Conservation (phyloP, 2,329 filamentous ascomycete species). For the Purpureocillium takamizusanense region DNA sequence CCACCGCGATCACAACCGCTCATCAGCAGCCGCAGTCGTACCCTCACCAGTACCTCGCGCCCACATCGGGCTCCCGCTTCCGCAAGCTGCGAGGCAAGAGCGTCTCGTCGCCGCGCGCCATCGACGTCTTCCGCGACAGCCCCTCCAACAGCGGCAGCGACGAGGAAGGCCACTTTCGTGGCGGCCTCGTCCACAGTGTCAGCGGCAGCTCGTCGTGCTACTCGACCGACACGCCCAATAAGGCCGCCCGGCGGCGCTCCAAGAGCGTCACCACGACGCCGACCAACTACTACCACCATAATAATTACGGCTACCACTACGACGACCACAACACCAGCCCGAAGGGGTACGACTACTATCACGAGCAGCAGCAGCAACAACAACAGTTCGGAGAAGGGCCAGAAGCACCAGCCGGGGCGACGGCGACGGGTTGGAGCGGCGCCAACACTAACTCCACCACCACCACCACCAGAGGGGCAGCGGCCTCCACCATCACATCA, state of each 20-base stretch:
- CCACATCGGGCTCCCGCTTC: constrained; percentile 18
- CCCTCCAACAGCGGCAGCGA: not conserved
- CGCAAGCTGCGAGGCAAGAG: constrained; percentile 25
- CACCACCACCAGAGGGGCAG: no score
- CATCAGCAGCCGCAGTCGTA: not conserved
- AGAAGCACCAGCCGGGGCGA: no score
- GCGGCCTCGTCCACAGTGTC: constrained; percentile 5
- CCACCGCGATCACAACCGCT: no score
- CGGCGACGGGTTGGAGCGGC: no score
- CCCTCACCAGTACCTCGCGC: constrained; percentile 1
- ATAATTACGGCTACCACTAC: constrained; percentile 6
- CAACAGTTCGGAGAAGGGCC: no score
- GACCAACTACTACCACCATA: constrained; percentile 8
- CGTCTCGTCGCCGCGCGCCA: constrained; percentile 18
- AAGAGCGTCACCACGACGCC: constrained; percentile 14
- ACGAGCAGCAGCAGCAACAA: no score
- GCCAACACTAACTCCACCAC: no score
- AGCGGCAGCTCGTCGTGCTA: constrained; percentile 1
- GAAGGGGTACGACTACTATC: no score
- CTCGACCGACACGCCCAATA: constrained; percentile 4
- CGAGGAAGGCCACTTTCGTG: not conserved
- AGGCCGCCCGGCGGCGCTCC: constrained; percentile 13
- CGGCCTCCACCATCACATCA: no score
- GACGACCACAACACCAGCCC: no score
- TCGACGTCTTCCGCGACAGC: constrained; percentile 20